Percentiles rank a stretch among this genome's conserved stretches.
phyloP scores from a whole-genome alignment of 2,329 filamentous ascomycete species.

The Emmonsiellopsis sp. region DNA sequence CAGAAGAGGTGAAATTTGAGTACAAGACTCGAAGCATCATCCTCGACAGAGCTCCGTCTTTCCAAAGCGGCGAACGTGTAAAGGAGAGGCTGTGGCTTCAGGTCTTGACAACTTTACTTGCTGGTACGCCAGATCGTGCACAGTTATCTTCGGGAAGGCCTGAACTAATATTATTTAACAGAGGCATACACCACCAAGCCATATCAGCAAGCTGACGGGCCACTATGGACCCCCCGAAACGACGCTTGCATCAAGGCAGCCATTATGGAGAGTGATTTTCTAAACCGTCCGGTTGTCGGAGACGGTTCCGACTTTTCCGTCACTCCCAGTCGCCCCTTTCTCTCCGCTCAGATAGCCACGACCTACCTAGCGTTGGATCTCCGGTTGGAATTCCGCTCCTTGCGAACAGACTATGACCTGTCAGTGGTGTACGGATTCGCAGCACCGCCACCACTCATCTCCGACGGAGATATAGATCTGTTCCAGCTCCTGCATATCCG shows the following conservation, averaged over 20 bases:
- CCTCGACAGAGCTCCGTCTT: slow-evolving; percentile 20
- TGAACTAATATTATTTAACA: neutral
- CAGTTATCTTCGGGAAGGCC: neutral
- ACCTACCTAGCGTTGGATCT: slow-evolving; percentile 27
- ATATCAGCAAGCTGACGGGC: neutral
- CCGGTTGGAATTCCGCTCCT: slow-evolving; percentile 15
- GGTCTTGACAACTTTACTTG: slow-evolving; percentile 21
- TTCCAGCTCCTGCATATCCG: slow-evolving; percentile 28
- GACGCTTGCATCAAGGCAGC: slow-evolving; percentile 12
- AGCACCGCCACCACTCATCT: slow-evolving; percentile 2
- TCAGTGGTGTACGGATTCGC: slow-evolving; percentile 20
- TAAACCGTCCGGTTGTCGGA: slow-evolving; percentile 17
- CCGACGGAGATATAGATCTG: slow-evolving; percentile 18
- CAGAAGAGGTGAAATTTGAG: slow-evolving; percentile 21
- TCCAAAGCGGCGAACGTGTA: slow-evolving; percentile 17
- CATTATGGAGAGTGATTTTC: slow-evolving; percentile 15
- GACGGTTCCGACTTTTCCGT: slow-evolving; percentile 13
- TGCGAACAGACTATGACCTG: slow-evolving; percentile 25
- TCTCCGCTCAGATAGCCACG: slow-evolving; percentile 20
- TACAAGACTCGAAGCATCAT: slow-evolving; percentile 29
- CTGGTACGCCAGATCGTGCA: slow-evolving; percentile 8
- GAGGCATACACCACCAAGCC: neutral
- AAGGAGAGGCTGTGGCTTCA: slow-evolving; percentile 23
- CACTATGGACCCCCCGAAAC: neutral
- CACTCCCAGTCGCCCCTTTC: slow-evolving; percentile 9